Evolutionary conservation across 768 basidiomycete genomes (phyloP).

Genomic region (Rhizopogon vulgaris): DNA sequence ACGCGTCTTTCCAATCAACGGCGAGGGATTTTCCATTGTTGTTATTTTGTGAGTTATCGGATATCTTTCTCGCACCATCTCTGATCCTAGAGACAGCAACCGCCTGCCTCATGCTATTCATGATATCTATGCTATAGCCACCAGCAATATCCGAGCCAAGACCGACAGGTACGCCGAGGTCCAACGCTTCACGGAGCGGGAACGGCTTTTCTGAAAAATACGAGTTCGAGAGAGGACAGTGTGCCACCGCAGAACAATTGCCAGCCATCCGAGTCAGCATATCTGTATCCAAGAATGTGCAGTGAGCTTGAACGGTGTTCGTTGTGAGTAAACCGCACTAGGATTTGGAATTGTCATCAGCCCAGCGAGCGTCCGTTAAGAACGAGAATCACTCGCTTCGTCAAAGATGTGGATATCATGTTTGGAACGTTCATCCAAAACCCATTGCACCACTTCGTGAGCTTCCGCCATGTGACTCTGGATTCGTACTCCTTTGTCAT

Average conservation of each 20-base stretch:
- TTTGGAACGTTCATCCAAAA: slow-evolving; percentile 48
- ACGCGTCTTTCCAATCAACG: slow-evolving; percentile 74
- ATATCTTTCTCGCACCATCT: slow-evolving; percentile 41
- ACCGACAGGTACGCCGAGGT: slow-evolving; percentile 59
- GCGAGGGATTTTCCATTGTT: slow-evolving; percentile 27
- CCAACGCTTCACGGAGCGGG: slow-evolving; percentile 64
- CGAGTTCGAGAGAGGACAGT: slow-evolving; percentile 84
- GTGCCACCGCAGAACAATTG: slow-evolving; percentile 62
- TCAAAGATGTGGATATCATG: slow-evolving; percentile 77
- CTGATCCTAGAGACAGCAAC: slow-evolving; percentile 67
- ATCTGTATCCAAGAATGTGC: slow-evolving; percentile 63
- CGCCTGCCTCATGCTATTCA: slow-evolving; percentile 74
- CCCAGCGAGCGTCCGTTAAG: not conserved
- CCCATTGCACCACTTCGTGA: slow-evolving; percentile 69
- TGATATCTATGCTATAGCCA: slow-evolving; percentile 75
- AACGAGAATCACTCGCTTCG: slow-evolving; percentile 32
- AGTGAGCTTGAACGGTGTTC: slow-evolving; percentile 80
- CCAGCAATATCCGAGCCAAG: slow-evolving; percentile 85
- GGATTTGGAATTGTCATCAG: not conserved
- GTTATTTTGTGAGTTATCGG: not conserved
- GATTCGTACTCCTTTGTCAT: slow-evolving; percentile 40
- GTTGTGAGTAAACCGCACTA: slow-evolving; percentile 58
- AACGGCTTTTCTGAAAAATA: slow-evolving; percentile 79
- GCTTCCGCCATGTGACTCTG: slow-evolving; percentile 86
- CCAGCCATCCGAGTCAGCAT: slow-evolving; percentile 46